phyloP scores from a whole-genome alignment of 129 eudicot genomes.

The Flaveria sonorensis region DNA sequence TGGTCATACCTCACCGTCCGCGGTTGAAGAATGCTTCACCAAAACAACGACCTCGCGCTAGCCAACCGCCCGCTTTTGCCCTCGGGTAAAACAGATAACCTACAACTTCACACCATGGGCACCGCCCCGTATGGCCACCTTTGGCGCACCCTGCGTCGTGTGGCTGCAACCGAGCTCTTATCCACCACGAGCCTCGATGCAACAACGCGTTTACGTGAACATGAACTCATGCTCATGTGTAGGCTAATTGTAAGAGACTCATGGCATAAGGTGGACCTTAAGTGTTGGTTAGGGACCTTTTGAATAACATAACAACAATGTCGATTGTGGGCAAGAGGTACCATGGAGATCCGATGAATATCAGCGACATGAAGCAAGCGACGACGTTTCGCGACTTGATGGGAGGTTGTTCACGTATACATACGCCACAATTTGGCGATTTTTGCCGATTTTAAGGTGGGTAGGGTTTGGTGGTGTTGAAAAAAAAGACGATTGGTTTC shows the following conservation, averaged over 20 bases:
- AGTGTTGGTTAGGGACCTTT: conserved; percentile 24
- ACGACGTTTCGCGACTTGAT: conserved; percentile 14
- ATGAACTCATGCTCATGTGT: conserved; percentile 35
- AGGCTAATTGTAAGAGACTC: not conserved
- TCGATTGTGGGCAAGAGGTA: conserved; percentile 41
- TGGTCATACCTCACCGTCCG: no score
- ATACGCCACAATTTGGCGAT: conserved; percentile 35
- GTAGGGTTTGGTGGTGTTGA: conserved; percentile 31
- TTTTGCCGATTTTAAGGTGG: conserved; percentile 45
- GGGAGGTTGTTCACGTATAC: conserved; percentile 23
- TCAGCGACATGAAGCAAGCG: conserved; percentile 2
- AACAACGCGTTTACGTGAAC: conserved; percentile 26
- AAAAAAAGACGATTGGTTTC: conserved; percentile 33
- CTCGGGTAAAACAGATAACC: conserved; percentile 3
- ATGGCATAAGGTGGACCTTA: conserved; percentile 19
- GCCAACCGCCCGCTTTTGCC: not conserved
- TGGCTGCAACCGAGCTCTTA: conserved; percentile 20
- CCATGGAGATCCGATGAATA: conserved; percentile 24
- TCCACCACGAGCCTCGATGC: conserved; percentile 27
- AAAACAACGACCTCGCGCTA: no score
- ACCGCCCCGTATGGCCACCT: conserved; percentile 32
- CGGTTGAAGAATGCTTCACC: no score
- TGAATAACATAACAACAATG: conserved; percentile 37
- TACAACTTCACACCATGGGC: conserved; percentile 31
- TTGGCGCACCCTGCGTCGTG: conserved; percentile 39